Percentiles rank a stretch among this genome's conserved stretches.
Conservation (phyloP, 768 basidiomycete genomes). For the Symmetrospora coprosmae region DNA sequence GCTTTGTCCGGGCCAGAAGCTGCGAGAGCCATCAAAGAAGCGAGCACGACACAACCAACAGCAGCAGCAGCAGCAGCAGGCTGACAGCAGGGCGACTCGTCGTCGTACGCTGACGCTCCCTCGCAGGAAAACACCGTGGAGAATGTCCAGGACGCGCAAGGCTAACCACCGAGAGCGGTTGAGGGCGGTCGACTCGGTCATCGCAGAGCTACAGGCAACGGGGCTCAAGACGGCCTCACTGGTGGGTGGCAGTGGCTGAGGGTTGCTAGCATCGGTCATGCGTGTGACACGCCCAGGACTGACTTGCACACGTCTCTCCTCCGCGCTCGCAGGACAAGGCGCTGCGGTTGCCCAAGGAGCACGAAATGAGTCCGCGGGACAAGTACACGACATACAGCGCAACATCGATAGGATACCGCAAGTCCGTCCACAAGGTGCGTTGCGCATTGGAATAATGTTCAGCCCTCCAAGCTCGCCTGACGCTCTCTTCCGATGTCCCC, state of each 20-base stretch:
- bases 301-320: too few relatives aligned
- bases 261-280: too few relatives aligned
- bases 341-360: constrained; percentile 74
- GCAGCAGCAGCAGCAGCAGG: background rate
- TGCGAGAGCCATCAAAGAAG: background rate
- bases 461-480: too few relatives aligned
- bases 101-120: background rate
- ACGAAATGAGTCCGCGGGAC: constrained; percentile 80
- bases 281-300: too few relatives aligned
- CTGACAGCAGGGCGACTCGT: too few relatives aligned
- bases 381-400: constrained; percentile 76
- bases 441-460: too few relatives aligned
- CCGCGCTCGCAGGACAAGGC: constrained; percentile 48
- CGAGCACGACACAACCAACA: background rate
- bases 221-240: constrained; percentile 64
- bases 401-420: constrained; percentile 9
- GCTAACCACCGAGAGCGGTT: constrained; percentile 76
- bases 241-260: too few relatives aligned
- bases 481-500: background rate
- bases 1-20: background rate
- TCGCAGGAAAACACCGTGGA: constrained; percentile 84
- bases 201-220: constrained; percentile 67
- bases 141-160: constrained; percentile 77
- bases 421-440: constrained; percentile 22
- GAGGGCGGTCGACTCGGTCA: constrained; percentile 84